Evolutionary conservation across 257 asterid species (phyloP), one percentile per base, ranked within the genome.

Genomic region (Lithospermum erythrorhizon): DNA sequence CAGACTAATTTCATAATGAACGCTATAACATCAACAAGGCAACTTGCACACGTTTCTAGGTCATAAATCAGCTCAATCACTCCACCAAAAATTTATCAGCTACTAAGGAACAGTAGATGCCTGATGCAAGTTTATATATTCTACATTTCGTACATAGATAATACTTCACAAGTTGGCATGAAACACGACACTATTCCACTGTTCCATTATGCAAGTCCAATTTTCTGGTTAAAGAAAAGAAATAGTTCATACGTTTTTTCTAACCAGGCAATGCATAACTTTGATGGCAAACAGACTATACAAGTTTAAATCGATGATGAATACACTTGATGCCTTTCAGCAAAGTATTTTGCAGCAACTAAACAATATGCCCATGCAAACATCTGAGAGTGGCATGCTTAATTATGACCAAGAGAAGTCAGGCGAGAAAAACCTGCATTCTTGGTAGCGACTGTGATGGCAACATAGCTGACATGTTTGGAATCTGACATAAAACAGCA

Each of bases 391-490:
- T 32, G 27, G 51, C 61, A 53, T 45, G 56, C 11, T 53, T n/a
- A 19, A 53, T 53, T 17, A 55, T 30, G 37, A 22, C 37, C 61
- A 21, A 61, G 65, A 10, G 55, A 71, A 76, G 45, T 19, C 41
- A 65, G 25, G 61, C 65, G 53, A 71, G 75, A 58, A 79, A 64
- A 61, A 90, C 95, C 95, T 90, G 97, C 84, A 72, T 67, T 76
- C 95, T 78, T 56, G 96, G 94, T 66, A 79, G 66, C 60, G 94
- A 65, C 69, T 79, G 96, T 52, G 94, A 82, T n/a, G 87, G 82
- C 96, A 85, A 83, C 96, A 90, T 87, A 54, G 89, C 89, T 57
- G 95, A 82, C 94, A 90, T 82, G 79, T 82, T 90, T 22, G 96
- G 77, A 70, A 90, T 90, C 96, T 90, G 96, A 63, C 68, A 81